These are phyloP conservation scores for Termitomyces sp. DNA, from an alignment of 768 basidiomycete species.

Conservation along the genomic window DNA sequence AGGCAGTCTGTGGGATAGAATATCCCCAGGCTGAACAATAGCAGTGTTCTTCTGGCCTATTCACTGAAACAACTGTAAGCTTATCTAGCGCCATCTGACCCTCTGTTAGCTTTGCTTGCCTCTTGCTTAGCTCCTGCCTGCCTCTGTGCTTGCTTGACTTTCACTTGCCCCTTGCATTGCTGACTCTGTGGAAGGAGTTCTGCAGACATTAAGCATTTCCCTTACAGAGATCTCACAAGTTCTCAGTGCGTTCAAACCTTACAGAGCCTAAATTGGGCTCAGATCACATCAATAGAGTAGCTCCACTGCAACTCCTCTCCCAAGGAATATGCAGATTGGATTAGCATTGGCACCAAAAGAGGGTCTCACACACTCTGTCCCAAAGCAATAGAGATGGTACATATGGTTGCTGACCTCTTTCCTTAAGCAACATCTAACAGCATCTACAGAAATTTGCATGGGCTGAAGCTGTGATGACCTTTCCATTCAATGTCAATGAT, in stretches of 20 bases:
- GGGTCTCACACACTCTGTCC: neutral
- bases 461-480: neutral
- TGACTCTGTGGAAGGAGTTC: too few species aligned
- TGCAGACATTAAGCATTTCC: too few species aligned
- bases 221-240: neutral
- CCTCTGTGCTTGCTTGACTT: too few species aligned
- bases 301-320: neutral
- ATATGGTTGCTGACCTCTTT: neutral
- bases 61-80: too few species aligned
- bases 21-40: too few species aligned
- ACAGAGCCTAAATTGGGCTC: neutral
- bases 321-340: neutral
- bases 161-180: too few species aligned
- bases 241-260: neutral
- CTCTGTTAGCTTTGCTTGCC: too few species aligned
- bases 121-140: too few species aligned
- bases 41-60: too few species aligned
- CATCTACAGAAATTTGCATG: neutral
- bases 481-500: neutral
- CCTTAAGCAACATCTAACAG: neutral
- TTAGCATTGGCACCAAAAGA: neutral
- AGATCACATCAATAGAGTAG: neutral
- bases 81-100: too few species aligned
- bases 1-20: too few species aligned
- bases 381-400: neutral